Base-by-base conservation (phyloP, 2,329 filamentous ascomycete genomes). In the Pochonia chlamydosporia region DNA sequence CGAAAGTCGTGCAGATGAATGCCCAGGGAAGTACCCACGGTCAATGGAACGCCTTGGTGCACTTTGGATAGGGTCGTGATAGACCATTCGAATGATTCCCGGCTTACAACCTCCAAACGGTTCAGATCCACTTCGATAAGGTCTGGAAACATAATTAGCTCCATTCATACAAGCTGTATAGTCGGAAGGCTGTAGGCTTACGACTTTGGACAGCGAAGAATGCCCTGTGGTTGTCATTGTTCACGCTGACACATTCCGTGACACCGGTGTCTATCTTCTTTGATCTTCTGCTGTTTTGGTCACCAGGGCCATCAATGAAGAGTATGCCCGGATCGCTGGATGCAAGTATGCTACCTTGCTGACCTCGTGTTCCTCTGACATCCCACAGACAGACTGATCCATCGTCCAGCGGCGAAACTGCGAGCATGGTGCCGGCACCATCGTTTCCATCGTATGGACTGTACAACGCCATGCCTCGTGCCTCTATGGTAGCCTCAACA, bases 381-480 rank as follows among this genome's bases (percentile, higher is more conserved):
- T 95, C 87, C 90, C 90, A 96, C 6, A 96, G 67, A 56, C 85
- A 88, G n/a, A 96, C 77, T 44, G 87, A 89, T 0, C 90, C 90
- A 60, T 96, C 88, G 49, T 95, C 89, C 7, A 96, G 71, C 2
- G 90, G 89, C 1, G 86, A 84, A 14, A 95, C 76, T 0, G 88
- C 82, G 46, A 84, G 72, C 51, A 75, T 52, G 3, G 67, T 68
- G 25, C 66, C 69, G 14, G 56, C 46, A 3, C 59, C 59, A 14
- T 76, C 72, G 21, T 78, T 71, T 16, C 77, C 67, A n/a, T 72
- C 68, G 28, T 72, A 74, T 1, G 73, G 71, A 20, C 67, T 70
- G 56, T 85, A 83, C 8, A 93, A 60, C 0, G 85, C 87, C 56
- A 90, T 72, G 0, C 90, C 90, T 31, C 86, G 82, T 6, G 83